Evolutionary conservation across 1,284 basidiomycete genomes (phyloP).

Genomic region (Ustilago tritici): DNA sequence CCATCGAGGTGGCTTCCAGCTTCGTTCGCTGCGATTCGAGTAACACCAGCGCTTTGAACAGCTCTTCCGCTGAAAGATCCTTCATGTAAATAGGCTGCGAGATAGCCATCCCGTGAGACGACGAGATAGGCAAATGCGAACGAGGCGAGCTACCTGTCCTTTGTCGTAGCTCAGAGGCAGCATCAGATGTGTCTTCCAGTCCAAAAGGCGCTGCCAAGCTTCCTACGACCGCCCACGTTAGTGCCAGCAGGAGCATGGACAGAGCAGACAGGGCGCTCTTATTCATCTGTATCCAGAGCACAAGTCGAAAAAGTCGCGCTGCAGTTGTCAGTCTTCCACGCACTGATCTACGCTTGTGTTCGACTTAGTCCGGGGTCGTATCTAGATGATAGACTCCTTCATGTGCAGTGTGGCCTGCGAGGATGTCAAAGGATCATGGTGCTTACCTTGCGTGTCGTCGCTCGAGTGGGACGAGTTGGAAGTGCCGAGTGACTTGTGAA

Average conservation of each 20-base stretch:
- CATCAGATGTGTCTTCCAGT: background rate
- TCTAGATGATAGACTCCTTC: no score
- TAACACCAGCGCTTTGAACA: slow-evolving; percentile 16
- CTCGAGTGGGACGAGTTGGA: no score
- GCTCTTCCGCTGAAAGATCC: slow-evolving; percentile 15
- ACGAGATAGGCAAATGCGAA: background rate
- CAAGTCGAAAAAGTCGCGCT: background rate
- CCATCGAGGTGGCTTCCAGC: background rate
- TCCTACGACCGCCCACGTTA: background rate
- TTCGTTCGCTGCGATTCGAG: background rate
- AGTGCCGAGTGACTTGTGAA: no score
- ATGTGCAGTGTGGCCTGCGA: no score
- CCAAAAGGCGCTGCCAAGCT: background rate
- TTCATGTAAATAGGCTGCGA: background rate
- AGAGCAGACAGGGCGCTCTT: background rate
- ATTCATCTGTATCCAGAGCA: background rate
- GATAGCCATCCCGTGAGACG: background rate
- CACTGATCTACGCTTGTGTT: no score
- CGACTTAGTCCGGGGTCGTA: no score
- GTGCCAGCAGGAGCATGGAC: background rate
- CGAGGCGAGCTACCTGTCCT: background rate
- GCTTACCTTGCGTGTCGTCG: no score
- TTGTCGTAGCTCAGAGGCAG: background rate
- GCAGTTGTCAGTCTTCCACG: background rate
- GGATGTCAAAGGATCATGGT: no score